Evolutionary conservation across 495 filamentous ascomycete genomes (phyloP), one percentile per base, ranked within the genome.

Genomic region (Lophiostoma macrostomum): DNA sequence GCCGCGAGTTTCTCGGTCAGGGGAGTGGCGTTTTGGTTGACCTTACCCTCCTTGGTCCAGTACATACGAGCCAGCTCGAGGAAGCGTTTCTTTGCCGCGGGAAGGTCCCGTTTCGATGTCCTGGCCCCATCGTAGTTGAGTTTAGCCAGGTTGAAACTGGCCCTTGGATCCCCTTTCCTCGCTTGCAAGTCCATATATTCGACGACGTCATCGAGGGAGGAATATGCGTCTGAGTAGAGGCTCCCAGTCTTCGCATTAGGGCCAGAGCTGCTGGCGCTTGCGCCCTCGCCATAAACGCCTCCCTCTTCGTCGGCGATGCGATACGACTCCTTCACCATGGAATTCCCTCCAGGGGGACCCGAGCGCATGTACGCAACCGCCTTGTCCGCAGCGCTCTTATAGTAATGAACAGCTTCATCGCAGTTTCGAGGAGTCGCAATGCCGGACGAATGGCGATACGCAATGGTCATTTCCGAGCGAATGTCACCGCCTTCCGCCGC

Each of bases 161-260:
- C 89, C 63, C 90, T 93, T 55, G 94, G 78, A 60, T 97, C 90
- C 5, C 91, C 91, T 64, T 96, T 96, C 53, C 89, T 81, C 5
- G 90, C 90, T 82, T 96, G 85, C 43, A 97, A 74, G 66, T 96
- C 90, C 60, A 96, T 73, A 60, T 94, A 99, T 67, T 99, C 93
- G 47, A 97, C 78, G 14, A 97, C 82, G 69, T 97, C 91, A 50
- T 96, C 93, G 37, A 96, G 76, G 12, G 88, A 85, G 2, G 90
- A 88, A 50, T 91, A 82, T 0, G 81, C 77, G 57, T 90, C 85
- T 0, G 86, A 83, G 56, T 81, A 81, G 10, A 83, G 73, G 28
- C 80, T 78, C 20, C 82, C 80, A 61, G 83, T 82, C 54, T 84
- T 74, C 0, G 89, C 88, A 65, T 91, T 87, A n/a, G 74, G 73